phyloP scores from a whole-genome alignment of 108 stramenopile species.

The Cylindrotheca closterium region DNA sequence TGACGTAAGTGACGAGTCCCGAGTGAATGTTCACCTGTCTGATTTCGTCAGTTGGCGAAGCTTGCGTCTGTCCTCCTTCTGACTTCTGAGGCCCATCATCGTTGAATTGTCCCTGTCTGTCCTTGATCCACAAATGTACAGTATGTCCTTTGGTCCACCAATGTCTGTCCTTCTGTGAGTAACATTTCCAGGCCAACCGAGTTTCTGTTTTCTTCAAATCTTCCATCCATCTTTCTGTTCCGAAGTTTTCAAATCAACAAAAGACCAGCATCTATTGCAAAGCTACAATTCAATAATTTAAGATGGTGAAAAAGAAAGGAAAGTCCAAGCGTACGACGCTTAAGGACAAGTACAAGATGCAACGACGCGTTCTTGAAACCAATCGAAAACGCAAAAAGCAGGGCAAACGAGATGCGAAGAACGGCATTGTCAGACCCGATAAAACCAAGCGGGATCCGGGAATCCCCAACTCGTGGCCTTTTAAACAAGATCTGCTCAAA shows the following conservation, averaged over 20 bases:
- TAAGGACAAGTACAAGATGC: constrained; percentile 98
- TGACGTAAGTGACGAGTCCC: too few species aligned
- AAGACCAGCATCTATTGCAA: too few species aligned
- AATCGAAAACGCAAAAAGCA: constrained; percentile 91
- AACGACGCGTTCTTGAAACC: constrained; percentile 89
- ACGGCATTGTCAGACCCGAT: constrained; percentile 54
- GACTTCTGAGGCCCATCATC: too few species aligned
- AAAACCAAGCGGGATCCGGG: constrained; percentile 94
- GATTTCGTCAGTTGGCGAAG: too few species aligned
- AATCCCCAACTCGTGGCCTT: constrained; percentile 99
- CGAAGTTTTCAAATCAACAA: too few species aligned
- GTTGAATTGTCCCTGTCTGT: too few species aligned
- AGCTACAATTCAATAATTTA: too few species aligned
- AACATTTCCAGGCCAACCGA: not conserved
- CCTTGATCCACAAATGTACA: too few species aligned
- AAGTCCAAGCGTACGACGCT: constrained; percentile 96
- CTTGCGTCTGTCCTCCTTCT: too few species aligned
- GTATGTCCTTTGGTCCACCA: too few species aligned
- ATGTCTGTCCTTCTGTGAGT: not conserved
- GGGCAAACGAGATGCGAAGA: constrained; percentile 81
- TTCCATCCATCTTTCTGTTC: too few species aligned
- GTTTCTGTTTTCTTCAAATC: not conserved
- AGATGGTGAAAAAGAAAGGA: constrained; percentile 99
- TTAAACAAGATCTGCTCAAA: constrained; percentile 95
- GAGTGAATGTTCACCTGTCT: too few species aligned